Conservation (phyloP, 2,329 filamentous ascomycete genomes). For the Fusarium mangiferae region DNA sequence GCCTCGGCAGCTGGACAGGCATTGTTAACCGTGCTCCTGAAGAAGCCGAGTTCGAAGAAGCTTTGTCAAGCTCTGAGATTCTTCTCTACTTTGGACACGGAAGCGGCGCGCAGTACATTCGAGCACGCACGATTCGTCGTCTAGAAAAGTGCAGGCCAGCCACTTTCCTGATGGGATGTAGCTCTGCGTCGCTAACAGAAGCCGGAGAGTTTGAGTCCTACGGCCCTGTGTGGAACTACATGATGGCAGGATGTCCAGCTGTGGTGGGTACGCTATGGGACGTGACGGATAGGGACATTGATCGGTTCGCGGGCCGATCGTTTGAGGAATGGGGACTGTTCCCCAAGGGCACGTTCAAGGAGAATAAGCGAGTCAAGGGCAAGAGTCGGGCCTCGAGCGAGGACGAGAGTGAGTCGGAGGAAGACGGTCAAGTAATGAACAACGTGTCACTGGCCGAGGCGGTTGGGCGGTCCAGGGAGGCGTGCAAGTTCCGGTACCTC, state of each 20-base stretch:
- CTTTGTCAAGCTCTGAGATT: conserved; percentile 74
- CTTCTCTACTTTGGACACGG: conserved; percentile 97
- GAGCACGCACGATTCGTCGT: conserved; percentile 81
- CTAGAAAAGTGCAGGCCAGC: conserved; percentile 79
- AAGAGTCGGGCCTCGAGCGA: conserved; percentile 36
- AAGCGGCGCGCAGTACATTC: conserved; percentile 93
- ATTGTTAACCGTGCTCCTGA: conserved; percentile 76
- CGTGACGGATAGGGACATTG: conserved; percentile 96
- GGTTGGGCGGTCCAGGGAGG: conserved; percentile 76
- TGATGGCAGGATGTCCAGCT: conserved; percentile 86
- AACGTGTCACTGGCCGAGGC: conserved; percentile 78
- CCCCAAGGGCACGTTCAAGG: conserved; percentile 56
- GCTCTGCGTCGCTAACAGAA: conserved; percentile 80
- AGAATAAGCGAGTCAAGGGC: conserved; percentile 46
- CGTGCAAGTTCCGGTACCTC: conserved; percentile 89
- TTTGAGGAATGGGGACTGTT: conserved; percentile 90
- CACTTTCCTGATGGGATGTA: conserved; percentile 93
- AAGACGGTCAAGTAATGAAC: conserved; percentile 46
- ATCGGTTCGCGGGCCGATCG: conserved; percentile 82
- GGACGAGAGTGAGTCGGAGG: conserved; percentile 43
- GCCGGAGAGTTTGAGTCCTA: conserved; percentile 90
- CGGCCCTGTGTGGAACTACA: conserved; percentile 90
- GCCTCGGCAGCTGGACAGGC: conserved; percentile 76
- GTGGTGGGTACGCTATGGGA: conserved; percentile 96
- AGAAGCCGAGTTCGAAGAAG: conserved; percentile 79